Conservation (phyloP, 192 early-diverging fungal species). For the Linnemannia elongata region DNA sequence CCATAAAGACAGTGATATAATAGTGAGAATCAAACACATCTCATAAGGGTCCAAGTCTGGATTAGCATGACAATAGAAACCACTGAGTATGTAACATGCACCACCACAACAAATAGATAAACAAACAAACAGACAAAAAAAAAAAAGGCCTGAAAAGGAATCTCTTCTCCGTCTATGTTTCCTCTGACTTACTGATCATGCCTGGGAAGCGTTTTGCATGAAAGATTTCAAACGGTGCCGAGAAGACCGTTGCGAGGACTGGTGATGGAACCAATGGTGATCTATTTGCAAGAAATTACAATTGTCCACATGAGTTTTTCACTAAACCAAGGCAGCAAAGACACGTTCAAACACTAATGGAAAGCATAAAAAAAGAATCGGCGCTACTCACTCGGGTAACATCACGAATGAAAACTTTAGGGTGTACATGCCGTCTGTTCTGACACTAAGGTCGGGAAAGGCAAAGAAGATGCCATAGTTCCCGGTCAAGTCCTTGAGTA, state of each 20-base stretch:
- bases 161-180: not conserved
- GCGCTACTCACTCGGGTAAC: conserved; percentile 28
- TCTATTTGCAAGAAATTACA: not conserved
- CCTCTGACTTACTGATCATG: conserved; percentile 66
- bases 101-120: not conserved
- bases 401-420: conserved; percentile 74
- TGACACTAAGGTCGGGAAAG: conserved; percentile 82
- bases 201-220: conserved; percentile 84
- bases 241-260: conserved; percentile 58
- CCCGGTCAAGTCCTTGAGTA: conserved; percentile 73
- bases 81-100: too few relatives aligned
- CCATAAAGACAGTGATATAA: not conserved
- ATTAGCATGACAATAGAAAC: too few relatives aligned
- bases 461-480: conserved; percentile 79
- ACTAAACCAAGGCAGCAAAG: not conserved
- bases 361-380: not conserved
- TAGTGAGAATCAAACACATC: not conserved
- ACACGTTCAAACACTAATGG: too few relatives aligned
- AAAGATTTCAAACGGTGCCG: conserved; percentile 75
- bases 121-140: not conserved
- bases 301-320: conserved; percentile 8
- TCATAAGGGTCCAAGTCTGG: too few relatives aligned
- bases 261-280: conserved; percentile 25
- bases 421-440: conserved; percentile 78
- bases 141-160: not conserved